These are phyloP conservation scores for Tricholoma bakamatsutake DNA, from an alignment of 768 basidiomycete species.

Conservation along the genomic window DNA sequence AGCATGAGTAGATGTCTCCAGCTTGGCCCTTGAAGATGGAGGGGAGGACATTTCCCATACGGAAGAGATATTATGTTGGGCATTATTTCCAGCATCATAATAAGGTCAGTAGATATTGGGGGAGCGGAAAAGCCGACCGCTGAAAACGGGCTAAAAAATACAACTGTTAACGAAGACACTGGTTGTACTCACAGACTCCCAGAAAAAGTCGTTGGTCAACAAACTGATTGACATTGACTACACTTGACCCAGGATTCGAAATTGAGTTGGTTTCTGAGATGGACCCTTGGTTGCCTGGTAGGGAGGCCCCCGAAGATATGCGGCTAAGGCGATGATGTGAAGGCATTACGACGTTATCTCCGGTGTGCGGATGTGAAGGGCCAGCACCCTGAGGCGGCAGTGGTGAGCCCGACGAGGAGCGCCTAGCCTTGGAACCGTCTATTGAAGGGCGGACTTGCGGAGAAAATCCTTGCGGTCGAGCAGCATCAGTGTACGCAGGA, in stretches of 20 bases:
- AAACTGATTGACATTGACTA: conserved; percentile 41
- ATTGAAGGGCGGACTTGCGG: not conserved
- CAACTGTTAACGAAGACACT: not conserved
- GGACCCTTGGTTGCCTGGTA: not conserved
- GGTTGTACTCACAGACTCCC: conserved; percentile 54
- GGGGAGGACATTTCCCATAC: conserved; percentile 57
- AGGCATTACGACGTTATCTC: not conserved
- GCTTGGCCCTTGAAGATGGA: conserved; percentile 67
- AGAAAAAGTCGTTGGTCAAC: conserved; percentile 51
- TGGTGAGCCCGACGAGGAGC: not conserved
- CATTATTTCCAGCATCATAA: conserved; percentile 47
- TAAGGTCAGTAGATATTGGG: conserved; percentile 39
- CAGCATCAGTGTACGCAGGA: not conserved
- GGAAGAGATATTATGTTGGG: conserved; percentile 74
- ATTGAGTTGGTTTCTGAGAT: not conserved
- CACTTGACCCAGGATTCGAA: not conserved
- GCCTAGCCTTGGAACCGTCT: not conserved
- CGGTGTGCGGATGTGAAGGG: not conserved
- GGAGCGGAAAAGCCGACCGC: conserved; percentile 67
- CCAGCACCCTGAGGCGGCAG: not conserved
- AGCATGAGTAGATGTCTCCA: conserved; percentile 73
- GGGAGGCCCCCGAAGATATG: conserved; percentile 4
- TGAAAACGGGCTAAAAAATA: conserved; percentile 21
- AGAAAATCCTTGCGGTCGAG: not conserved
- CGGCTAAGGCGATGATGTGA: conserved; percentile 3